Conservation (phyloP, 176 grass and related monocot genomes). For the Musa acuminata region DNA sequence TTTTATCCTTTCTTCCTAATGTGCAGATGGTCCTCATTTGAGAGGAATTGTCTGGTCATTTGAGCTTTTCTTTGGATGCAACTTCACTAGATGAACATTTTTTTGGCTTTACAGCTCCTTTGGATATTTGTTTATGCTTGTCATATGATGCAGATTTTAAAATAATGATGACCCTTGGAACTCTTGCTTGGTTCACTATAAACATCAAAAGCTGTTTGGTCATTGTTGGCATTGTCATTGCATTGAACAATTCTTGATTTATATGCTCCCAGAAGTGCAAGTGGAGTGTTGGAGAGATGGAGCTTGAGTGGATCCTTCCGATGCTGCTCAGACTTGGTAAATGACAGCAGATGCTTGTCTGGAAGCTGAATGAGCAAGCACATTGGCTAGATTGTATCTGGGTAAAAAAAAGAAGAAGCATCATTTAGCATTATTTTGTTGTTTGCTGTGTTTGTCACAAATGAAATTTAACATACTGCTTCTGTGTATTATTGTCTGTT, state of each 20-base stretch:
- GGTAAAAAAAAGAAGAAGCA: no score
- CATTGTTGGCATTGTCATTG: not conserved
- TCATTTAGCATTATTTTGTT: no score
- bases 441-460: no score
- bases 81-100: not conserved
- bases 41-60: not conserved
- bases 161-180: not conserved
- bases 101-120: not conserved
- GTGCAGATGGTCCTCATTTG: not conserved
- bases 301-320: not conserved
- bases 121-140: not conserved
- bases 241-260: not conserved
- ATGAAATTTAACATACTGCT: no score
- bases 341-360: not conserved
- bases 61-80: not conserved
- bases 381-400: not conserved
- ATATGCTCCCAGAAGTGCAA: not conserved
- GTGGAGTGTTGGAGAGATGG: not conserved
- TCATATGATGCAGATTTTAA: not conserved
- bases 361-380: not conserved
- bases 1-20: not conserved
- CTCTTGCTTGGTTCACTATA: not conserved
- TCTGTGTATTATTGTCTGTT: no score
- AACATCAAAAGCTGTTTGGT: not conserved
- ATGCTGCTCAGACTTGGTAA: not conserved